Evolutionary conservation across 2,329 filamentous ascomycete genomes (phyloP), one percentile per base, ranked within the genome.

Genomic region (Fusarium duplospermum): DNA sequence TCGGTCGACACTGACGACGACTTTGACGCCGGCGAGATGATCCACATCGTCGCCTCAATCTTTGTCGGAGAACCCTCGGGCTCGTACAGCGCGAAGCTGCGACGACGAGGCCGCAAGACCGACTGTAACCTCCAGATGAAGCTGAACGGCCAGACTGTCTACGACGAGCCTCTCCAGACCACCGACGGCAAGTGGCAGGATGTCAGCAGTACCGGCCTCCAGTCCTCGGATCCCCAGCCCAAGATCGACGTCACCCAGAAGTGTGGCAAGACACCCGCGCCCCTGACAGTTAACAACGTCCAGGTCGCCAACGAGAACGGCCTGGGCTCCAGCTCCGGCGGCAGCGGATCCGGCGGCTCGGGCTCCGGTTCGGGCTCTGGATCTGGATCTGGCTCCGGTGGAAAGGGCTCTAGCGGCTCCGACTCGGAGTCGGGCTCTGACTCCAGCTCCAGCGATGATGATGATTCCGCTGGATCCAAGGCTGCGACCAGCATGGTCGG

Each of bases 181-280:
- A 73, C 60, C 61, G 70, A 72, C 10, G 71, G 71, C 52, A 33
- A 69, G 35, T 73, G 71, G 38, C 64, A 74, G 31, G 67, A 74
- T 7, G 42, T 73, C 4, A 69, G 61, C 14, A 74, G 71, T 8
- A 74, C 9, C 64, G 71, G 71, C 6, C 47, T 73, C 6, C 24
- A 63, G 20, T 73, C 71, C 6, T 73, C 71, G 1, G 64, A 69
- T 27, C 47, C 47, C 4, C 62, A 73, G 1, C 70, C 70, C 7
- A 40, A 72, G 16, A 72, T 74, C 8, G 60, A 69, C 31, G 56
- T 74, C 4, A 73, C 71, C 4, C 71, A 73, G n/a, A 65, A 61
- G 16, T 73, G 71, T 22, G 67, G 71, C 2, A 47, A 67, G 10
- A 71, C 18, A 10, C 67, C 71, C 10, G 66, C 71, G 3, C 67